Evolutionary conservation across 257 asterid genomes (phyloP).

Genomic region (Nicotiana attenuata): DNA sequence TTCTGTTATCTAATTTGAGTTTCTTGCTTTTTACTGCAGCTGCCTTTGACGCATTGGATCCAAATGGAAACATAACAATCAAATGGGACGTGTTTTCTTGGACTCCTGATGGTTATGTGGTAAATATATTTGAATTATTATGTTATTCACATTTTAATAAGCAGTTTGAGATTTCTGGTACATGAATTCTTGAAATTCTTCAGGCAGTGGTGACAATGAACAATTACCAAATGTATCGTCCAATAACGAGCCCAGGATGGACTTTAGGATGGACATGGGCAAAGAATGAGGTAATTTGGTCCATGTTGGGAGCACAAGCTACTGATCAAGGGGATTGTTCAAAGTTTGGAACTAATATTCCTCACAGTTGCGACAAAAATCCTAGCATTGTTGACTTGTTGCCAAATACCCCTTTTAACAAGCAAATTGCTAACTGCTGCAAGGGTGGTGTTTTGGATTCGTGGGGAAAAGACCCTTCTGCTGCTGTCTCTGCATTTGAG

Average conservation of each 20-base stretch:
- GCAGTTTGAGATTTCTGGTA: background rate
- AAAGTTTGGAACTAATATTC: conserved; percentile 15
- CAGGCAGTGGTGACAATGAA: conserved; percentile 22
- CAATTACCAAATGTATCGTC: conserved; percentile 27
- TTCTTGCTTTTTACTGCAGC: background rate
- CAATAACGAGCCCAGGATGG: conserved; percentile 26
- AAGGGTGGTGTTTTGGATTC: conserved; percentile 21
- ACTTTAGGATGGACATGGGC: conserved; percentile 30
- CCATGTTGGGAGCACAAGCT: conserved; percentile 22
- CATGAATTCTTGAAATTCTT: background rate
- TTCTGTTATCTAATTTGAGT: background rate
- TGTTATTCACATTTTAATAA: background rate
- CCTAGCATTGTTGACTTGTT: conserved; percentile 24
- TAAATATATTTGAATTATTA: background rate
- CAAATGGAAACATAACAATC: conserved; percentile 19
- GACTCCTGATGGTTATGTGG: conserved; percentile 28
- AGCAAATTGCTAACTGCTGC: conserved; percentile 28
- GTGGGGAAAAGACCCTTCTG: conserved; percentile 11
- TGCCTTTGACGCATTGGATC: conserved; percentile 18
- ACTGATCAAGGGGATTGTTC: conserved; percentile 29
- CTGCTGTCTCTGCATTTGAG: conserved; percentile 19
- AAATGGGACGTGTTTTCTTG: conserved; percentile 24
- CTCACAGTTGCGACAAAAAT: conserved; percentile 18
- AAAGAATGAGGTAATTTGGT: conserved; percentile 21
- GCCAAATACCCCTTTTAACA: conserved; percentile 23